phyloP scores from a whole-genome alignment of 306 rosid genomes.

The Vachellia pachyceras region DNA sequence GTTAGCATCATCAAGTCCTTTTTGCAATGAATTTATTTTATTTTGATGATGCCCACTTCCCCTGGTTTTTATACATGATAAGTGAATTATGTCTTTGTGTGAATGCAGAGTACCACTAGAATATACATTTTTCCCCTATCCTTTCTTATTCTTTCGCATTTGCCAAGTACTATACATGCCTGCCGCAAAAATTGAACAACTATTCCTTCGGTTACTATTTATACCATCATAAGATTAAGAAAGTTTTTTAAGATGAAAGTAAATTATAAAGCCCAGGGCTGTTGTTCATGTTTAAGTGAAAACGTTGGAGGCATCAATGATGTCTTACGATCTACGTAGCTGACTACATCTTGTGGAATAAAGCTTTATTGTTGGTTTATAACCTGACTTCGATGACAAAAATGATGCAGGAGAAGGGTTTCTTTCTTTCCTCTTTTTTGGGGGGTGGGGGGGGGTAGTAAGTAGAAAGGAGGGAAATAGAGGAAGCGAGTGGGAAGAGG shows the following conservation, averaged over 20 bases:
- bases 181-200: background rate
- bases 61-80: constrained; percentile 23
- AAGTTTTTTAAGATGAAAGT: background rate
- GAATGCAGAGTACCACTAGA: background rate
- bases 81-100: constrained; percentile 29
- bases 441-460: too few relatives aligned
- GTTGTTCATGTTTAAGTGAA: background rate
- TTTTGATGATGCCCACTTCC: background rate
- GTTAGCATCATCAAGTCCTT: constrained; percentile 16
- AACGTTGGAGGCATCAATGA: background rate
- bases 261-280: background rate
- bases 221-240: background rate
- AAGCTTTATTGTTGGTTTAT: too few relatives aligned
- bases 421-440: too few relatives aligned
- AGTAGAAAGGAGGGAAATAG: too few relatives aligned
- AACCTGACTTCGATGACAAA: too few relatives aligned
- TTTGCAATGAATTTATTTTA: background rate
- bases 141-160: background rate
- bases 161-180: background rate
- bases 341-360: too few relatives aligned
- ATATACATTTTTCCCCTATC: background rate
- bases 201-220: too few relatives aligned
- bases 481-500: too few relatives aligned
- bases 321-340: too few relatives aligned
- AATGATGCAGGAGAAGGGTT: too few relatives aligned